A percentile compares a stretch with the other conserved stretches of the same genome.
These are phyloP conservation scores for Penicillium vulpinum DNA, from an alignment of 2,329 filamentous ascomycete genomes.

Conservation along the genomic window DNA sequence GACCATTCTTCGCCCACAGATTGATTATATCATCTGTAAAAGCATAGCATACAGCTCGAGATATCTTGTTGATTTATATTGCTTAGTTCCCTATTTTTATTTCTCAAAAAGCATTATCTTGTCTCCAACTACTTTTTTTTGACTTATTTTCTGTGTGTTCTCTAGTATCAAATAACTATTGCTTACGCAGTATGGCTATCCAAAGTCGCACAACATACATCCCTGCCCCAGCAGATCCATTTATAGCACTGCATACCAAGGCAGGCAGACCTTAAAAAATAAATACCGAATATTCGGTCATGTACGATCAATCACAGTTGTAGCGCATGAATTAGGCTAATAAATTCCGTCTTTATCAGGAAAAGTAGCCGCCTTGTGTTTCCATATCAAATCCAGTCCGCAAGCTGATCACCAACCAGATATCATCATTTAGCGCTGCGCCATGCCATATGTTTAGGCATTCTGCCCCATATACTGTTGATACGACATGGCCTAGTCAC, in stretches of 20 bases:
- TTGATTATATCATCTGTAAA: too few relatives aligned
- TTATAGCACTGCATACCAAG: background rate
- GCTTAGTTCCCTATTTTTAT: background rate
- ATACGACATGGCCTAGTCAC: conserved; percentile 1
- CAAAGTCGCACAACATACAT: background rate
- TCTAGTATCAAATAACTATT: background rate
- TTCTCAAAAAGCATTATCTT: background rate
- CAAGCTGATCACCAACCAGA: background rate
- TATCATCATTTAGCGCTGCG: conserved; percentile 2
- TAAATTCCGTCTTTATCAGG: background rate
- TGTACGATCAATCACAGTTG: conserved; percentile 6
- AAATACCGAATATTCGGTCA: background rate
- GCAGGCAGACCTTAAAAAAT: background rate
- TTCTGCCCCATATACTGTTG: background rate
- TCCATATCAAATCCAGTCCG: background rate
- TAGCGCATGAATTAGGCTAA: background rate
- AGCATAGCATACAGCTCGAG: too few relatives aligned
- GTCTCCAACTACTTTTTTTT: background rate
- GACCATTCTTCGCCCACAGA: too few relatives aligned
- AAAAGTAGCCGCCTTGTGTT: background rate
- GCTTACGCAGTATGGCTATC: background rate
- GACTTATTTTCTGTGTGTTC: background rate
- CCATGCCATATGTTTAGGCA: background rate
- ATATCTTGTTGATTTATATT: too few relatives aligned
- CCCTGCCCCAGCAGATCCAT: background rate